These are phyloP conservation scores for Pythium aristosporum DNA, from an alignment of 352 stramenopile species.

Conservation along the genomic window DNA sequence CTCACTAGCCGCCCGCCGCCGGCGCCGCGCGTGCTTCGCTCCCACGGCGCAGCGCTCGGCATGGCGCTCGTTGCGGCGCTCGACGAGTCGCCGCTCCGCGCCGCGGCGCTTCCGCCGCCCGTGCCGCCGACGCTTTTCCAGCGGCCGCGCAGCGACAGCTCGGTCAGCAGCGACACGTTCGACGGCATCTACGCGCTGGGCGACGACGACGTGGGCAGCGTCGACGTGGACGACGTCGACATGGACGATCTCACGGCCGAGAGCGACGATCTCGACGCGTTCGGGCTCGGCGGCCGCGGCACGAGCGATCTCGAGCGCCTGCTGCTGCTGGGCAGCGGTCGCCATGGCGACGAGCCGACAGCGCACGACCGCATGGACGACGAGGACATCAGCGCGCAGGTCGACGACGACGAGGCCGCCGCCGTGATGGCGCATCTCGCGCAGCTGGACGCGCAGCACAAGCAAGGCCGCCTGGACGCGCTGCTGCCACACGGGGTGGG, in stretches of 20 bases:
- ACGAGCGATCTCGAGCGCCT: constrained; percentile 65
- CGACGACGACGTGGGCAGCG: constrained; percentile 23
- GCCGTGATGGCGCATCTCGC: constrained; percentile 29
- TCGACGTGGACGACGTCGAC: constrained; percentile 42
- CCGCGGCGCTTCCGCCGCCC: not conserved
- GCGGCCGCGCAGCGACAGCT: constrained; percentile 22
- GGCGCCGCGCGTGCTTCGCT: constrained; percentile 6
- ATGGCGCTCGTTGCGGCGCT: constrained; percentile 24
- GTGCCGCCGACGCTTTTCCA: not conserved
- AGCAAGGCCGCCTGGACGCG: not conserved
- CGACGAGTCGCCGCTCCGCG: not conserved
- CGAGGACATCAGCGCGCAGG: not conserved
- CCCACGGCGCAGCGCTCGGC: constrained; percentile 6
- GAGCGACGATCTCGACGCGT: not conserved
- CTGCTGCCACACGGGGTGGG: not conserved
- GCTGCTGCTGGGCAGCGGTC: constrained; percentile 31
- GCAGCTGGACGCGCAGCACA: constrained; percentile 25
- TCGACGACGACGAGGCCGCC: constrained; percentile 30
- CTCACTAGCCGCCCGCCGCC: not conserved
- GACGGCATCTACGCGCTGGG: constrained; percentile 28
- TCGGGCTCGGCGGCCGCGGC: constrained; percentile 39
- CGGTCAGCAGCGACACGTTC: constrained; percentile 27
- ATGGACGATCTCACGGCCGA: constrained; percentile 50
- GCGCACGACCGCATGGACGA: constrained; percentile 3
- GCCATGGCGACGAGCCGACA: not conserved